Base-by-base conservation (phyloP, 768 basidiomycete species). In the Psilocybe cyanescens region DNA sequence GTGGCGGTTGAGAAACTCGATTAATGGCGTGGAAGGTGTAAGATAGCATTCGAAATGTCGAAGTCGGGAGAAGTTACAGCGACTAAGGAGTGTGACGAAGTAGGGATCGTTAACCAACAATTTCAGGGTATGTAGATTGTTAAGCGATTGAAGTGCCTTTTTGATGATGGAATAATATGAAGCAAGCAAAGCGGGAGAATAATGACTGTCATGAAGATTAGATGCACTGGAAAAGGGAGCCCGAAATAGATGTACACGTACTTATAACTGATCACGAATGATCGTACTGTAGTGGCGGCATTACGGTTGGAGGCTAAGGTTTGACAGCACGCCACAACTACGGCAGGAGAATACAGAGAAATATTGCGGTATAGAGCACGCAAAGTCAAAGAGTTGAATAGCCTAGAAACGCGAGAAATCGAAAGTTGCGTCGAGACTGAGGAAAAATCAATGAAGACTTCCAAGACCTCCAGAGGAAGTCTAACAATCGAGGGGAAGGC, bases 401-500 rank as follows among this genome's bases (percentile, higher is more conserved):
- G 62, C 54, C 68, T 74, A 1, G 77, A 79, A 57, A 76, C 74
- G 4, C 62, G 70, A 61, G 68, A 72, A 37, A 78, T 70, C 1
- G 75, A 68, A 3, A 76, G 72, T 37, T 75, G 75, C 3, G 68
- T 60, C 29, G 68, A 57, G 33, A 68, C 58, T 33, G 72, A 65
- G 6, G 72, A 70, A 49, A 71, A 64, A 30, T 72, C 70, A 51
- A 75, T 70, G 57, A 78, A 73, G 61, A 71, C 65, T 60, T 78
- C 72, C 50, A 78, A 62, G 29, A 77, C 69, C 58, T 80, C 79
- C 49, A 73, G 47, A 7, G 79, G 77, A 64, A 80, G 72, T 53
- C 67, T 62, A 29, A 59, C 58, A 56, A 70, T 70, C 50, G 59
- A 62, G 50, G 64, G 61, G 55, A 37, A 57, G 53, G 58, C 64